These are phyloP conservation scores for Lobulomyces angularis DNA, from an alignment of 192 early-diverging fungal genomes.

Conservation along the genomic window DNA sequence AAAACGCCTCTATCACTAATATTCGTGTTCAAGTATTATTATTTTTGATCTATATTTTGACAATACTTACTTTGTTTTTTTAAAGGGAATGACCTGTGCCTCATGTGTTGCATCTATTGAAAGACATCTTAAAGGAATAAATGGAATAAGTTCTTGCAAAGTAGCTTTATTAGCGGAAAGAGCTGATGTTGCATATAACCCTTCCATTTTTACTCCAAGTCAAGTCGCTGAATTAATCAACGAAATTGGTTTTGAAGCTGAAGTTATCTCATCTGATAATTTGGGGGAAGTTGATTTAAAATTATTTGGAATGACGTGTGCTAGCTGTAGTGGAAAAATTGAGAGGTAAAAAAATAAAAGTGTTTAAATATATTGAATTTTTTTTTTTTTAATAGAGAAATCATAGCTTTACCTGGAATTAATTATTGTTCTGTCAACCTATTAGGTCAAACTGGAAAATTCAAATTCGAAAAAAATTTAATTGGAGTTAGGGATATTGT, in stretches of 20 bases:
- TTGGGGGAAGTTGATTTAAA: constrained; percentile 52
- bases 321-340: constrained; percentile 64
- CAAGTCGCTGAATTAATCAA: constrained; percentile 52
- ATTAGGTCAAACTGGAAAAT: constrained; percentile 55
- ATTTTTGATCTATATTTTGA: no score
- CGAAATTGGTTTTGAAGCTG: constrained; percentile 62
- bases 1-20: no score
- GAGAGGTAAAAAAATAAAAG: no score
- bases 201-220: constrained; percentile 20
- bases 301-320: constrained; percentile 91
- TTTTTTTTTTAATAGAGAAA: constrained; percentile 10
- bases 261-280: constrained; percentile 30
- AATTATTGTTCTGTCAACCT: constrained; percentile 58
- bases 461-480: constrained; percentile 53
- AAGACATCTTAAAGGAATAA: constrained; percentile 37
- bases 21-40: no score
- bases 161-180: constrained; percentile 78
- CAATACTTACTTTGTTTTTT: no score
- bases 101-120: constrained; percentile 83
- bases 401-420: constrained; percentile 45
- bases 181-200: constrained; percentile 57
- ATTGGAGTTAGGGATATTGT: constrained; percentile 71
- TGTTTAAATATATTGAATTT: constrained; percentile 11
- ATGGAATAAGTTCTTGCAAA: constrained; percentile 58
- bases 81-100: constrained; percentile 98